Base-by-base conservation (phyloP, 371 early-diverging fungal species). In the Blyttiomyces sp. region DNA sequence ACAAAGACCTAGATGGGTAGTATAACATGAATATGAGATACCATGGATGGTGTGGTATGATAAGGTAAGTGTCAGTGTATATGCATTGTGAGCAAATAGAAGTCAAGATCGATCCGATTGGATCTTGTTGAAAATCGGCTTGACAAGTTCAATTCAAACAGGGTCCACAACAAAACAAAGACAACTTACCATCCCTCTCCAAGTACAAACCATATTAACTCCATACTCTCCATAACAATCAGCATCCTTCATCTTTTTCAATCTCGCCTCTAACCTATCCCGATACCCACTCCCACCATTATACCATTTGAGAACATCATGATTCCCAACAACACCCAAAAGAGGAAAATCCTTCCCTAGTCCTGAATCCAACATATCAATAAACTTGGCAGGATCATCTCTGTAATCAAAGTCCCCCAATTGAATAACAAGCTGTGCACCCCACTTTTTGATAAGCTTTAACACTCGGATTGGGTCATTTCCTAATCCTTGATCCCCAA, bases 401-500 rank as follows among this genome's bases (percentile, higher is more conserved):
- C 17, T 31, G 49, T 72, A 71, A 57, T 71, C 71, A 49, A 69
- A 67, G 34, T 69, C 69, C 6, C 69, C 69, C 11, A 64, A 23
- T 31, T 61, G 63, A 6, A 76, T 45, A 6, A 58, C 21, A 32
- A 61, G 44, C 17, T 74, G 45, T 3, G 50, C 43, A 26, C 44
- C 64, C 67, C 64, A 68, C 16, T 68, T 54, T 21, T 45, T 45
- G 43, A 76, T 48, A 59, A 71, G 32, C 19, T 52, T n/a, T 11
- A 76, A 57, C 30, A 76, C 66, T 23, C 49, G 27, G 34, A 17
- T 31, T 11, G 73, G 54, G 33, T 70, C 33, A 21, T 23, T 19
- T 9, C 64, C 63, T 17, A 74, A 49, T 6, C 76, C 76, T 32
- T 64, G 68, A 56, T 76, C 76, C 9, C 68, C 74, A 11, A 74